A percentile compares a stretch with the other conserved stretches of the same genome.
phyloP scores from a whole-genome alignment of 1,284 basidiomycete species.

The Apiotrichum mycotoxinovorans region DNA sequence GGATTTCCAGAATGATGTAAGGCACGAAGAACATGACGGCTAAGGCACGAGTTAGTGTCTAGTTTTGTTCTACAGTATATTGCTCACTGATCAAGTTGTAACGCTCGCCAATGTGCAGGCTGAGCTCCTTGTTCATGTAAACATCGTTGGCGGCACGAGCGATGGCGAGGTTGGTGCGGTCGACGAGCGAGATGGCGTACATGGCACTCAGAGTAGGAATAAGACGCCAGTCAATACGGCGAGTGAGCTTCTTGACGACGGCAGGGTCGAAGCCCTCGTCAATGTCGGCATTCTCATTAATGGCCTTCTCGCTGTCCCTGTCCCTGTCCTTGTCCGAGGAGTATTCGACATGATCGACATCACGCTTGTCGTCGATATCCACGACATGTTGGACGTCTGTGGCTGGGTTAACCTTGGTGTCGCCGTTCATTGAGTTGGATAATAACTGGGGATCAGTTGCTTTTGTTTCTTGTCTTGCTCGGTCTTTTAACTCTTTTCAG shows the following conservation, averaged over 20 bases:
- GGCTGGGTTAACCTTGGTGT: too few relatives aligned
- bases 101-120: slow-evolving; percentile 26
- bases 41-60: background rate
- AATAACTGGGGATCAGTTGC: too few relatives aligned
- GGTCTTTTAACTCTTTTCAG: too few relatives aligned
- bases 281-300: slow-evolving; percentile 3
- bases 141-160: slow-evolving; percentile 14
- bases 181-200: slow-evolving; percentile 18
- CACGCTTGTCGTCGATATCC: too few relatives aligned
- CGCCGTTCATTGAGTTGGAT: too few relatives aligned
- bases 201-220: slow-evolving; percentile 14
- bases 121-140: slow-evolving; percentile 30
- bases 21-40: background rate
- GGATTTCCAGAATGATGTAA: slow-evolving; percentile 1
- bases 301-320: background rate
- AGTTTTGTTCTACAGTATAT: slow-evolving; percentile 41
- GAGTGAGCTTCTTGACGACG: slow-evolving; percentile 2
- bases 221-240: slow-evolving; percentile 17
- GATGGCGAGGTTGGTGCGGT: slow-evolving; percentile 25
- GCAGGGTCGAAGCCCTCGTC: slow-evolving; percentile 9
- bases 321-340: too few relatives aligned
- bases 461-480: too few relatives aligned
- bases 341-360: too few relatives aligned
- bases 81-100: slow-evolving; percentile 41
- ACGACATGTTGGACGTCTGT: too few relatives aligned